Conservation (phyloP, 2,329 filamentous ascomycete species). For the Ophiosphaerella korrae region DNA sequence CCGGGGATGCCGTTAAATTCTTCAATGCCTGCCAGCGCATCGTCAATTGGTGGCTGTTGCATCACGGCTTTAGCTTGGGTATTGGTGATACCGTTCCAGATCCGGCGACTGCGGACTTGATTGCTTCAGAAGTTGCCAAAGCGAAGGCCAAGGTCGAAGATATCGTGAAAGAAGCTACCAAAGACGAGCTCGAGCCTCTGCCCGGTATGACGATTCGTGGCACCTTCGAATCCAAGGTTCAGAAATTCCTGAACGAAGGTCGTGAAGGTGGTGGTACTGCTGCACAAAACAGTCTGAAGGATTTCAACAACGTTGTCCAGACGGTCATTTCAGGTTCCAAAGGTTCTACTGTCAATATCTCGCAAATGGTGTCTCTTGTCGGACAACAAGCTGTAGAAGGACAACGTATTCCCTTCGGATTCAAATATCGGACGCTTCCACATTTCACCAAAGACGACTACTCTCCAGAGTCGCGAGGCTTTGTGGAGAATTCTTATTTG, state of each 20-base stretch:
- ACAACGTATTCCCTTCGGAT: slow-evolving; percentile 98
- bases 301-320: slow-evolving; percentile 93
- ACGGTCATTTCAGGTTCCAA: slow-evolving; percentile 98
- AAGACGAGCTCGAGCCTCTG: slow-evolving; percentile 85
- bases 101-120: slow-evolving; percentile 78
- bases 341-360: slow-evolving; percentile 98
- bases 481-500: slow-evolving; percentile 98
- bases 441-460: slow-evolving; percentile 99
- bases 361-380: slow-evolving; percentile 97
- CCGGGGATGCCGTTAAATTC: slow-evolving; percentile 86
- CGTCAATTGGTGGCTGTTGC: slow-evolving; percentile 95
- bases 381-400: slow-evolving; percentile 98
- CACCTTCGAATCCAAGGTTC: slow-evolving; percentile 97
- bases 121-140: slow-evolving; percentile 78
- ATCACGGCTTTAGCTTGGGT: slow-evolving; percentile 96
- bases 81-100: slow-evolving; percentile 98
- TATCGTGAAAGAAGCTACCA: slow-evolving; percentile 78
- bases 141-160: slow-evolving; percentile 81
- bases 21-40: slow-evolving; percentile 95
- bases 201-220: slow-evolving; percentile 99
- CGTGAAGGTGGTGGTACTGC: slow-evolving; percentile 95
- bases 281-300: slow-evolving; percentile 90
- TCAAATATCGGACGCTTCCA: slow-evolving; percentile 95
- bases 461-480: slow-evolving; percentile 93
- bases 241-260: slow-evolving; percentile 89